Conservation (phyloP, 2,329 filamentous ascomycete species). For the Ilyonectria sp. region DNA sequence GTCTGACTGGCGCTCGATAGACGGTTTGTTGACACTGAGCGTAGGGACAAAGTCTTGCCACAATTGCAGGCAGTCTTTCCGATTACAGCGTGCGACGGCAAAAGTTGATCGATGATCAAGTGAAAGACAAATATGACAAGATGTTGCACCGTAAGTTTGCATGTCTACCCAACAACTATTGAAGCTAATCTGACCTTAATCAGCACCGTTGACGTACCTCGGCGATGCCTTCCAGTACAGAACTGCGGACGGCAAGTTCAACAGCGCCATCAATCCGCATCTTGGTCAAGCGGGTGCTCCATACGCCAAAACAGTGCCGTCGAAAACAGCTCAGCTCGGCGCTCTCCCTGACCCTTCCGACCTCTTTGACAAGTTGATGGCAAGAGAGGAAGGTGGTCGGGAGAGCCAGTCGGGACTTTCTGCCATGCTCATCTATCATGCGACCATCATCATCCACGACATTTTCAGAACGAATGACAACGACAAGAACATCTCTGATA, state of each 20-base stretch:
- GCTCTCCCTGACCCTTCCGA: slow-evolving; percentile 49
- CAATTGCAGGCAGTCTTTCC: no score
- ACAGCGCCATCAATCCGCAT: slow-evolving; percentile 47
- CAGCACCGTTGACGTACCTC: slow-evolving; percentile 40
- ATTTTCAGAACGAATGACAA: slow-evolving; percentile 58
- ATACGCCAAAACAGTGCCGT: slow-evolving; percentile 50
- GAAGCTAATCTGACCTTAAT: no score
- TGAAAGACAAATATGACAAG: slow-evolving; percentile 40
- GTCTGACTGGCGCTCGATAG: no score
- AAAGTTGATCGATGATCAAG: slow-evolving; percentile 11
- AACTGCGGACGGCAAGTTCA: slow-evolving; percentile 49
- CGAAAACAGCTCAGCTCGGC: slow-evolving; percentile 41
- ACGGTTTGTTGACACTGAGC: no score
- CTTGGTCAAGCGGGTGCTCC: slow-evolving; percentile 50
- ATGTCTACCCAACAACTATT: no score
- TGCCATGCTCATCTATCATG: slow-evolving; percentile 63
- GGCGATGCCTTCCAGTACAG: slow-evolving; percentile 46
- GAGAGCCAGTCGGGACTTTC: slow-evolving; percentile 62
- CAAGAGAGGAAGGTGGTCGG: slow-evolving; percentile 38
- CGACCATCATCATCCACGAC: slow-evolving; percentile 68
- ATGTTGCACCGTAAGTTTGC: slow-evolving; percentile 35
- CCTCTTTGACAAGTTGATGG: slow-evolving; percentile 52
- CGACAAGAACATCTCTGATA: slow-evolving; percentile 50
- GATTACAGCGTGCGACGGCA: no score
- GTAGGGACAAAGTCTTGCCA: no score